Evolutionary conservation across 768 basidiomycete genomes (phyloP).

Genomic region (Auricularia auricula-judae): DNA sequence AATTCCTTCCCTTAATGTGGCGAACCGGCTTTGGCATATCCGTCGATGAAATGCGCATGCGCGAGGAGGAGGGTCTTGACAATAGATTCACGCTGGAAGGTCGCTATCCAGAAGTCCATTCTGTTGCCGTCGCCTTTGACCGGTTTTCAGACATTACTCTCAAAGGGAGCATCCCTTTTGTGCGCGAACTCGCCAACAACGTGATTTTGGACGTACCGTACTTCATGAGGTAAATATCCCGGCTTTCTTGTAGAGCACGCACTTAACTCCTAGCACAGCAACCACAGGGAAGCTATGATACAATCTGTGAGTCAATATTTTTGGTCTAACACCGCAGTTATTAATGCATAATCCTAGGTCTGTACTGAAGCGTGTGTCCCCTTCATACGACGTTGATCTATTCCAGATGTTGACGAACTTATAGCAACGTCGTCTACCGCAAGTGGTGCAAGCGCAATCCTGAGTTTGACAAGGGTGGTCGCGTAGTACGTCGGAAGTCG

Average conservation of each 20-base stretch:
- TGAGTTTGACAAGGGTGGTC: constrained; percentile 23
- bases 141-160: constrained; percentile 25
- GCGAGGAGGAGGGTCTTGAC: constrained; percentile 30
- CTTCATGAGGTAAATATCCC: constrained; percentile 24
- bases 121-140: neutral
- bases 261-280: constrained; percentile 7
- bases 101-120: neutral
- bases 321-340: no score
- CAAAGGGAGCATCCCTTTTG: constrained; percentile 28
- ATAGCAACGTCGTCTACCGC: constrained; percentile 27
- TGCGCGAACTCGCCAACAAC: constrained; percentile 31
- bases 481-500: constrained; percentile 15
- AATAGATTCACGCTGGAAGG: constrained; percentile 28
- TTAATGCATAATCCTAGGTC: constrained; percentile 10
- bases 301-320: constrained; percentile 21
- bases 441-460: constrained; percentile 32
- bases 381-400: neutral
- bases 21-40: constrained; percentile 24
- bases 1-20: constrained; percentile 34
- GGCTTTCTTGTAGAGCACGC: neutral
- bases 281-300: constrained; percentile 30
- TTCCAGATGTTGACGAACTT: neutral
- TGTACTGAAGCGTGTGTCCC: constrained; percentile 20
- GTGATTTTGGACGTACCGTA: constrained; percentile 31
- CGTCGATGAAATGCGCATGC: constrained; percentile 21